Percentiles rank a stretch among this genome's conserved stretches.
Evolutionary conservation across 2,329 filamentous ascomycete species (phyloP).

Genomic region (Chaetoscypha palmicola): DNA sequence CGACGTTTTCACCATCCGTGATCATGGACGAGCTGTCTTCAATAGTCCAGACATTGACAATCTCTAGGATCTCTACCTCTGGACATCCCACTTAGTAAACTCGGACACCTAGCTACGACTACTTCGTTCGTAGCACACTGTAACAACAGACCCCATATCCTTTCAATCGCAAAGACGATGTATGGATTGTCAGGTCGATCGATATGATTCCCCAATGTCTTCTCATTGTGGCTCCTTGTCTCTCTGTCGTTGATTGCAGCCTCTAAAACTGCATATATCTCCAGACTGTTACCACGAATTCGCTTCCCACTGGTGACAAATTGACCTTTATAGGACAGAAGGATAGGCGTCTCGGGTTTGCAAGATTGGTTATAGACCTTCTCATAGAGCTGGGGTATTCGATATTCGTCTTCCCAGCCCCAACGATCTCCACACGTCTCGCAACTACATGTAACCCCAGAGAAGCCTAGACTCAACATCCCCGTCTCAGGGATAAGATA

Average conservation of each 20-base stretch:
- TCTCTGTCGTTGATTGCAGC: slow-evolving; percentile 18
- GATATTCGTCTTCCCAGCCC: slow-evolving; percentile 34
- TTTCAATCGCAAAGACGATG: slow-evolving; percentile 27
- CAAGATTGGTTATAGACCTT: slow-evolving; percentile 24
- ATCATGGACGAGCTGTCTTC: too few relatives aligned
- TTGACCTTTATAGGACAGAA: slow-evolving; percentile 41
- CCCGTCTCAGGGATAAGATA: slow-evolving; percentile 39
- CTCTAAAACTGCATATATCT: slow-evolving; percentile 20
- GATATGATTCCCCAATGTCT: slow-evolving; percentile 4
- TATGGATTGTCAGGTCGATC: slow-evolving; percentile 22
- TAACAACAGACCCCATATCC: slow-evolving; percentile 25
- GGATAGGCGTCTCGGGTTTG: slow-evolving; percentile 26
- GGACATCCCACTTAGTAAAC: slow-evolving; percentile 72
- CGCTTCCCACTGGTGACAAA: slow-evolving; percentile 40
- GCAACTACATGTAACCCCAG: slow-evolving; percentile 33
- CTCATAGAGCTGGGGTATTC: slow-evolving; percentile 31
- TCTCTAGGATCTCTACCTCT: slow-evolving; percentile 16
- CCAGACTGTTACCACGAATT: slow-evolving; percentile 31
- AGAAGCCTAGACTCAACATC: slow-evolving; percentile 38
- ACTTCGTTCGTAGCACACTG: slow-evolving; percentile 47
- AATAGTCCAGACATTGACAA: slow-evolving; percentile 26
- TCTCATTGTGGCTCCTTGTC: slow-evolving; percentile 21
- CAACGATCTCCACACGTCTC: slow-evolving; percentile 35
- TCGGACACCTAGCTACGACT: slow-evolving; percentile 75
- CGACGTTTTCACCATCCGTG: too few relatives aligned